Conservation (phyloP, 108 stramenopile genomes). For the Chaetoceros tenuissimus region DNA sequence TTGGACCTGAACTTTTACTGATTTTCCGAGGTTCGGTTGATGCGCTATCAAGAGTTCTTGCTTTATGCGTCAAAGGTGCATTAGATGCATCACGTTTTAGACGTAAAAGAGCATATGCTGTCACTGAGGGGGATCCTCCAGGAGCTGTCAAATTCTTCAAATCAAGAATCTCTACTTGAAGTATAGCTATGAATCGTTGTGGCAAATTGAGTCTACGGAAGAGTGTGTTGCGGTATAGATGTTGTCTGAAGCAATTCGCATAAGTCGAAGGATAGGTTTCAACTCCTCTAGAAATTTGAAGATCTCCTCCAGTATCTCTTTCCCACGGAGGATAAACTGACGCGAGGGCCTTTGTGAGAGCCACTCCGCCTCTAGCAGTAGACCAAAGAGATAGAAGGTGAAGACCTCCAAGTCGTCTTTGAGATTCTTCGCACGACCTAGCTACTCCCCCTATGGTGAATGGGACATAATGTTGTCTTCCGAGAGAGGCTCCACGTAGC, state of each 20-base stretch:
- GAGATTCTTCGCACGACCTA: constrained; percentile 42
- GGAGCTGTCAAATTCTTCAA: constrained; percentile 92
- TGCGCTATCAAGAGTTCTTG: constrained; percentile 69
- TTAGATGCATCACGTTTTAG: constrained; percentile 54
- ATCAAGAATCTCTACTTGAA: constrained; percentile 91
- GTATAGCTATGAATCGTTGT: constrained; percentile 81
- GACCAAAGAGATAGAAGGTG: constrained; percentile 67
- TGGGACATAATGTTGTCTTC: constrained; percentile 48
- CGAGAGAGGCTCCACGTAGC: constrained; percentile 59
- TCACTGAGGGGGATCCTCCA: constrained; percentile 66
- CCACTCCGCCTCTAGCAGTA: constrained; percentile 47
- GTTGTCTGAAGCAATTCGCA: constrained; percentile 66
- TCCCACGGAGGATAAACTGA: constrained; percentile 83
- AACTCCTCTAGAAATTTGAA: constrained; percentile 45
- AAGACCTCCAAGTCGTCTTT: constrained; percentile 49
- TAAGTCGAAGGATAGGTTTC: constrained; percentile 43
- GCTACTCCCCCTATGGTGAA: constrained; percentile 54
- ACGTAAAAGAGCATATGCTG: constrained; percentile 73
- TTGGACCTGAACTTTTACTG: constrained; percentile 72
- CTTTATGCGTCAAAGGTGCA: constrained; percentile 68
- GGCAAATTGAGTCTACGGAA: constrained; percentile 73
- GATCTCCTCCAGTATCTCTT: constrained; percentile 66
- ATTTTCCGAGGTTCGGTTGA: constrained; percentile 63
- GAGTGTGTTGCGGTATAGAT: constrained; percentile 74
- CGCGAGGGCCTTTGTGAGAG: constrained; percentile 67